Base-by-base conservation (phyloP, 345 rosid species). In the Dovyalis caffra region DNA sequence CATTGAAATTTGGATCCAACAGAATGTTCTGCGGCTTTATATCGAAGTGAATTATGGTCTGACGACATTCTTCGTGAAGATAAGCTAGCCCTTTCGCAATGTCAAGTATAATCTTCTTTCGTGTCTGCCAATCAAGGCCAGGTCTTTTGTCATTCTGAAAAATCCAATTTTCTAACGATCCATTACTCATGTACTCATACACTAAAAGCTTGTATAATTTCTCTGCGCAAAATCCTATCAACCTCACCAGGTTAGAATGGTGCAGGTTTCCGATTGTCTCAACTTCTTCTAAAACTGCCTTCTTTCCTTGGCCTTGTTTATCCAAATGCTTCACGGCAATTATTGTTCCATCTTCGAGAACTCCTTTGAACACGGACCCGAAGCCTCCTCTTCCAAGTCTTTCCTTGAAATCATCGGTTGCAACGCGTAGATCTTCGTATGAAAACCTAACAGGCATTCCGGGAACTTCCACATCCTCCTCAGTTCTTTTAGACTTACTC, bases 381-480 rank as follows among this genome's bases (percentile, higher is more conserved):
- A 91, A 93, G 14, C 89, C 93, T 76, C 98, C 97, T 4, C 90
- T 89, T n/a, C 98, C 98, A 68, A 91, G 64, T 58, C 85, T 88
- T 65, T 82, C 82, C 0, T 85, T 74, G 82, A 90, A 90, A 14
- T 85, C 85, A 69, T 47, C 88, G 10, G 97, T 92, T 60, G 85
- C 85, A 5, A 69, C 28, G 0, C 83, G 82, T 3, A 92, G 85
- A 74, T 88, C 94, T 75, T 88, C 84, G 58, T 83, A 86, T 61
- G 88, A 79, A 71, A 87, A 92, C 86, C 83, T 89, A 56, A 74
- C 78, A 0, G 88, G 93, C 33, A 86, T 35, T 35, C 8, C 38
- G 6, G 8, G 38, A 35, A 35, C 9, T 35, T 35, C 9, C 38
- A 35, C 38, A 35, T 35, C 38, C 38, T 35, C 38, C 9, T 35